These are phyloP conservation scores for Salvia rosmarinus DNA, from an alignment of 257 asterid species.

Conservation along the genomic window DNA sequence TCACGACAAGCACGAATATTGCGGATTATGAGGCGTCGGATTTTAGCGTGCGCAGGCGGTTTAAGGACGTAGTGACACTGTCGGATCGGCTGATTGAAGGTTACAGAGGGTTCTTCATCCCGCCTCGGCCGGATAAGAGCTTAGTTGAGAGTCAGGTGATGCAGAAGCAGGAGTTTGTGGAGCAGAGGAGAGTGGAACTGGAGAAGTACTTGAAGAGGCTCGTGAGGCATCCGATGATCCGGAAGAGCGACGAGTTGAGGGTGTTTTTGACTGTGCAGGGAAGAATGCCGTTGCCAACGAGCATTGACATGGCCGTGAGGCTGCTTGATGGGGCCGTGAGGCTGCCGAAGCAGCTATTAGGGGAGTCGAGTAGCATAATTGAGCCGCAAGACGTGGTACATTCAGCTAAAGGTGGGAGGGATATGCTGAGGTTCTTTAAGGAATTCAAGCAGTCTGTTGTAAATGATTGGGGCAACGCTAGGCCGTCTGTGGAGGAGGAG, in stretches of 20 bases:
- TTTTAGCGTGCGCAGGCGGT: conserved; percentile 76
- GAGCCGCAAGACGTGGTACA: conserved; percentile 91
- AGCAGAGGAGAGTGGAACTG: conserved; percentile 88
- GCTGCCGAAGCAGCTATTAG: conserved; percentile 89
- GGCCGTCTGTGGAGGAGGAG: conserved; percentile 74
- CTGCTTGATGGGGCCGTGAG: conserved; percentile 92
- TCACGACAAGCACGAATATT: conserved; percentile 74
- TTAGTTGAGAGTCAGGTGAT: conserved; percentile 93
- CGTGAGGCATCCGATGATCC: conserved; percentile 73
- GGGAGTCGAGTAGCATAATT: conserved; percentile 68
- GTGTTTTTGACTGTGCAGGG: conserved; percentile 88
- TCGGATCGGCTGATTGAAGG: conserved; percentile 80
- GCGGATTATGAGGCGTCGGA: conserved; percentile 66
- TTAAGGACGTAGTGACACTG: conserved; percentile 80
- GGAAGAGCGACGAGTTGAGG: conserved; percentile 86
- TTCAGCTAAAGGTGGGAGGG: conserved; percentile 90
- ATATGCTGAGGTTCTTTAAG: conserved; percentile 86
- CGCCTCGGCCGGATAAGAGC: conserved; percentile 95
- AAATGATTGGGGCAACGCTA: conserved; percentile 83
- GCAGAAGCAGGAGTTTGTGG: conserved; percentile 98
- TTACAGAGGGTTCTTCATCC: conserved; percentile 81
- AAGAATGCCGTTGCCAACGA: conserved; percentile 73
- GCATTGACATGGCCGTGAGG: conserved; percentile 80
- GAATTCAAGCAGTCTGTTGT: conserved; percentile 92
- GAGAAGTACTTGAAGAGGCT: conserved; percentile 86